Base-by-base conservation (phyloP, 176 grass and related monocot species). In the Oryza punctata region DNA sequence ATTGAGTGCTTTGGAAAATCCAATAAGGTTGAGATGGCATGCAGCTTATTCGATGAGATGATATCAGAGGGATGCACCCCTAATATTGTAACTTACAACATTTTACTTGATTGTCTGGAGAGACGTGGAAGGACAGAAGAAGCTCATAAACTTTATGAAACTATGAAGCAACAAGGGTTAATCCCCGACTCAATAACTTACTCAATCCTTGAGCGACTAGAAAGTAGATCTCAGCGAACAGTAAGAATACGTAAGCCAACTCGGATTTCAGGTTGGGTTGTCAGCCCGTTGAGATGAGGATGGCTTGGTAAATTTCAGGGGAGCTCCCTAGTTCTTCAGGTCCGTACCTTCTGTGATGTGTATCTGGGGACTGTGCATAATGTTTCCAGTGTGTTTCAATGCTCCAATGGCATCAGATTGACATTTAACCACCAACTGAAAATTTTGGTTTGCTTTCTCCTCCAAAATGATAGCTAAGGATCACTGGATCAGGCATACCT, bases 1-100 rank as follows among this genome's bases (percentile, higher is more conserved):
- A 99, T 99, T 65, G 96, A 99, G 61, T 99, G 93, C 85, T 96
- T 99, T 92, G 96, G 96, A 14, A 99, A 99, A 94, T 91, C 63
- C 19, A 94, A 90, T 66, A 95, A 95, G 83, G 78, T 95, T 90
- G 87, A 96, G 82, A 96, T 94, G 93, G 91, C 96, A 84, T 95
- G 89, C 76, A 83, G 72, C 70, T 88, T 99, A 67, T 99, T 99
- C 74, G 91, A 94, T 89, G 83, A 96, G 43, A 99, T 99, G 93
- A 80, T 96, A 81, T 79, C 40, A 63, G 77, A 92, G 67, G 91
- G 89, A 40, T 94, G 93, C 19, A 66, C 84, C 19, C 96, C 96
- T 70, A 99, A 96, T 88, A 89, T 99, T 79, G 89, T 99, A 47
- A 96, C 96, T 37, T 99, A 92, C 79, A 99, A 99, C 74, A 99